Base-by-base conservation (phyloP, 495 filamentous ascomycete genomes). In the Penicillium tannophilum region DNA sequence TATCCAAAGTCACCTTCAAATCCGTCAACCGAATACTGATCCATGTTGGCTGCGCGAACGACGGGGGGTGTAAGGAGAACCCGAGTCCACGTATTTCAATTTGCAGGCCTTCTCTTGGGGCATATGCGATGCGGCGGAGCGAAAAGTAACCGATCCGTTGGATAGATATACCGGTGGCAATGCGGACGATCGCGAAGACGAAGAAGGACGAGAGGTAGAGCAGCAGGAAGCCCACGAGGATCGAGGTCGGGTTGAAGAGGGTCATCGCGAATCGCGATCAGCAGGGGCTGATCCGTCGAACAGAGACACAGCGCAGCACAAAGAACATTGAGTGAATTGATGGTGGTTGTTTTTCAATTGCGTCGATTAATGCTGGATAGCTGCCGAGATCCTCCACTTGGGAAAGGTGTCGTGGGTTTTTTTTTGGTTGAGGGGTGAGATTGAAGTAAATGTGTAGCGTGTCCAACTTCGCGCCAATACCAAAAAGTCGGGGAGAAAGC, bases 21-120 rank as follows among this genome's bases (percentile, higher is more conserved):
- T 96, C 93, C 56, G 85, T 88, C 50, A 98, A 74, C 23, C 92
- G 89, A 36, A 99, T 79, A 65, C 91, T 97, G 59, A 97, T 75
- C 94, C 94, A 99, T 73, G 95, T 97, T 49, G 94, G 93, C 70
- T 97, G 92, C 19, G 92, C 90, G 71, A 98, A 98, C 16, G 94
- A 96, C 8, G 94, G 93, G 9, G 92, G 86, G 72, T 98, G 94
- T 61, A 97, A 65, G 41, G 90, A 87, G 49, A 98, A 79, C 23
- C 94, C 92, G 41, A 98, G 78, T 43, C 92, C 91, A 39, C 94
- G 87, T 43, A 98, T 86, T 72, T 98, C 90, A 67, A 99, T 85
- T 61, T 88, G 88, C 57, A 97, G 68, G 54, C 95, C 94, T 80
- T 95, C 90, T 70, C 77, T 85, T 20, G 91, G 91, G 14, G 89